Evolutionary conservation across 768 basidiomycete genomes (phyloP).

Genomic region (Tulasnella sp.): DNA sequence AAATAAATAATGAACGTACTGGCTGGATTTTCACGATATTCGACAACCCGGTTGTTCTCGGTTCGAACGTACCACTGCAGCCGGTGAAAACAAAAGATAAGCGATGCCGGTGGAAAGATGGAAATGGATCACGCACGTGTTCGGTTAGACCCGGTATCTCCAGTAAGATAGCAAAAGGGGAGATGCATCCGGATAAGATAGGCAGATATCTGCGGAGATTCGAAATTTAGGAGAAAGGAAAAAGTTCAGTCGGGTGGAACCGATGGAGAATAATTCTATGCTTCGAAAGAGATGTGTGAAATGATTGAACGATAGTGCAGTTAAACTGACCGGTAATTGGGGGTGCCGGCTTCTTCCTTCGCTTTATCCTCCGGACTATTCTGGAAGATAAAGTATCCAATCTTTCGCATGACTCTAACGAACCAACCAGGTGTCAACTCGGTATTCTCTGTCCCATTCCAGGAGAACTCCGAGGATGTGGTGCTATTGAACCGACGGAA

Average conservation of each 20-base stretch:
- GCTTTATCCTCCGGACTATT: constrained; percentile 2
- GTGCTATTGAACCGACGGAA: no score
- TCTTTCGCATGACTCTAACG: background rate
- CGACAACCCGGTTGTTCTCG: constrained; percentile 34
- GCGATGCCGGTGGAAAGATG: background rate
- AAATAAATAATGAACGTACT: constrained; percentile 11
- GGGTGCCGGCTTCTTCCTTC: constrained; percentile 30
- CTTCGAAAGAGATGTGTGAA: no score
- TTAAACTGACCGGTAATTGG: constrained; percentile 56
- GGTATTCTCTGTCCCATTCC: no score
- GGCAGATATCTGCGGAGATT: constrained; percentile 10
- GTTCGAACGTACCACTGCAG: constrained; percentile 39
- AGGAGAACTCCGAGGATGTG: no score
- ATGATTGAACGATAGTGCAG: no score
- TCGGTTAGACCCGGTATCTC: constrained; percentile 73
- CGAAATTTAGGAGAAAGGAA: background rate
- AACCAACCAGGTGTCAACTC: no score
- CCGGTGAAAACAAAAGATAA: no score
- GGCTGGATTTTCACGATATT: constrained; percentile 42
- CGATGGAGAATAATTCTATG: background rate
- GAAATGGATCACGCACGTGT: constrained; percentile 35
- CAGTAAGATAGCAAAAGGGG: constrained; percentile 59
- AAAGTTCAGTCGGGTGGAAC: background rate
- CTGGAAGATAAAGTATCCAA: constrained; percentile 16
- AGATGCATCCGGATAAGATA: constrained; percentile 17